These are phyloP conservation scores for Colletotrichum horii DNA, from an alignment of 2,329 filamentous ascomycete species.

Conservation along the genomic window DNA sequence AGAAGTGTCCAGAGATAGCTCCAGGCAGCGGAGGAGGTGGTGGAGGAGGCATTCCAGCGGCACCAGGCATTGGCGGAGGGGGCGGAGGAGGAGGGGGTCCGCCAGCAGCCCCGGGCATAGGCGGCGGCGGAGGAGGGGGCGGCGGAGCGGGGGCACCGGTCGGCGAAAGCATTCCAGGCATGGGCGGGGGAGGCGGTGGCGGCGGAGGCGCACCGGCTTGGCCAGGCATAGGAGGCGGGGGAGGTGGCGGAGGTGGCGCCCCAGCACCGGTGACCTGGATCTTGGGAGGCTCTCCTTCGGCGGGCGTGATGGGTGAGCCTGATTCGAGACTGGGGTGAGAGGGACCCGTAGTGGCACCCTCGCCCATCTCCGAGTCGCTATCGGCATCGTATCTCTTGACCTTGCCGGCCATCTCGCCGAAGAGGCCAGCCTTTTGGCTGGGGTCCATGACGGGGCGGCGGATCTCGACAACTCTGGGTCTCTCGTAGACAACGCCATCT, in stretches of 20 bases:
- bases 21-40: conserved; percentile 58
- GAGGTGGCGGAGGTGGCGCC: conserved; percentile 39
- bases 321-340: conserved; percentile 78
- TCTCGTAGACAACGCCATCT: conserved; percentile 75
- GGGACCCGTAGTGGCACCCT: conserved; percentile 74
- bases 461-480: conserved; percentile 79
- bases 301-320: conserved; percentile 70
- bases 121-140: conserved; percentile 48
- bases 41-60: conserved; percentile 50
- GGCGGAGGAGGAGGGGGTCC: conserved; percentile 56
- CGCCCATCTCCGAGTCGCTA: conserved; percentile 74
- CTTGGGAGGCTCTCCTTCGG: conserved; percentile 64
- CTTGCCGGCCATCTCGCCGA: conserved; percentile 75
- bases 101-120: conserved; percentile 35
- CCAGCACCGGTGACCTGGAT: conserved; percentile 58
- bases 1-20: conserved; percentile 76
- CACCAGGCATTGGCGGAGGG: conserved; percentile 44
- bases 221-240: conserved; percentile 50
- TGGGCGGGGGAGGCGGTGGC: conserved; percentile 52
- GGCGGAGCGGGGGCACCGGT: conserved; percentile 51
- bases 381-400: conserved; percentile 71
- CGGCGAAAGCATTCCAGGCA: conserved; percentile 51
- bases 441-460: conserved; percentile 70
- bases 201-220: conserved; percentile 46
- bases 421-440: conserved; percentile 71